phyloP scores from a whole-genome alignment of 2,329 filamentous ascomycete genomes.

The Diaporthe sp. region DNA sequence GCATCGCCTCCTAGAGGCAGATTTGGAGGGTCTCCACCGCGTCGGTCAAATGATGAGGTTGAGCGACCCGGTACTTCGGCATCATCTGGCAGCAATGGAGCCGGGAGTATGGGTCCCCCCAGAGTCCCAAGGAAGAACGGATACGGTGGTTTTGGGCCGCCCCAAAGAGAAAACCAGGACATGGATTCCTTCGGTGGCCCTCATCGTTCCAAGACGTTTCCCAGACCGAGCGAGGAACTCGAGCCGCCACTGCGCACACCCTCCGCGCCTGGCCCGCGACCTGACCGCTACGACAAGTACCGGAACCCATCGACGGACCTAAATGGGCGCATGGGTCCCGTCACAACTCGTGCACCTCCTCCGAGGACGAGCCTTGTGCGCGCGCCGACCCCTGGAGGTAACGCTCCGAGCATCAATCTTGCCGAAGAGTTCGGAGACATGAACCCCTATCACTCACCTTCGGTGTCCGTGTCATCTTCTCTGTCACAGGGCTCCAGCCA shows the following conservation, averaged over 20 bases:
- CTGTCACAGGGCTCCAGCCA: slow-evolving; percentile 62
- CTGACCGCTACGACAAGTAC: slow-evolving; percentile 55
- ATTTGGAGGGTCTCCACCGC: slow-evolving; percentile 31
- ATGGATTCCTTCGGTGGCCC: slow-evolving; percentile 53
- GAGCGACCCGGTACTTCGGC: slow-evolving; percentile 51
- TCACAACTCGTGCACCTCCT: slow-evolving; percentile 66
- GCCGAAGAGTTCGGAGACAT: slow-evolving; percentile 72
- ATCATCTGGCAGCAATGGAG: slow-evolving; percentile 51
- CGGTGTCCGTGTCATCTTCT: slow-evolving; percentile 76
- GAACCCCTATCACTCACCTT: slow-evolving; percentile 75
- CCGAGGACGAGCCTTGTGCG: slow-evolving; percentile 65
- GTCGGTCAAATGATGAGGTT: slow-evolving; percentile 39
- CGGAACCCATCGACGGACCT: slow-evolving; percentile 48
- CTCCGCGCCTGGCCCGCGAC: slow-evolving; percentile 62
- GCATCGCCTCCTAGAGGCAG: slow-evolving; percentile 37
- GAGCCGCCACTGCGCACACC: slow-evolving; percentile 60
- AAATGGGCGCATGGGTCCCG: slow-evolving; percentile 55
- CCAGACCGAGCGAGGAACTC: slow-evolving; percentile 54
- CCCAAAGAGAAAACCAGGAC: slow-evolving; percentile 55
- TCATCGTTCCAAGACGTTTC: slow-evolving; percentile 68
- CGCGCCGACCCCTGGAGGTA: slow-evolving; percentile 56
- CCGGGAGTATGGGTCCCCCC: slow-evolving; percentile 52
- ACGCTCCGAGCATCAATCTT: slow-evolving; percentile 65
- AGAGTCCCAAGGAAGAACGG: slow-evolving; percentile 64
- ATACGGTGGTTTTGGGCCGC: slow-evolving; percentile 71